Base-by-base conservation (phyloP, 768 basidiomycete species). In the Wakefieldia striispora region DNA sequence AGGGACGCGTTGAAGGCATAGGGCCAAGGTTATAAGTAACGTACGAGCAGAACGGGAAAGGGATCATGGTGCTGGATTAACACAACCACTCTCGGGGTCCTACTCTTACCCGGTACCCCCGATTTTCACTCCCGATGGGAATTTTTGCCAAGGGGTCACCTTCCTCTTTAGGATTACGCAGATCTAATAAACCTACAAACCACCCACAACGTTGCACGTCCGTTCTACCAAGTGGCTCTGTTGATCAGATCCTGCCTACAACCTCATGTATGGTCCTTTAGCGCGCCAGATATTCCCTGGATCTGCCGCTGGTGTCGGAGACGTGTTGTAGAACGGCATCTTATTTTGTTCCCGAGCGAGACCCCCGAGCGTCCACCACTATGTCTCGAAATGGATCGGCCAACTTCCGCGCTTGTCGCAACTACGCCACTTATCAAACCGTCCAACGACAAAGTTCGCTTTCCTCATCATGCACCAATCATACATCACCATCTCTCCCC, bases 381-480 rank as follows among this genome's bases (percentile, higher is more conserved):
- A 60, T 66, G 56, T 42, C 67, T 67, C 19, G 17, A 55, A 56
- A 35, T 42, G 62, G 62, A 10, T 51, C 55, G 31, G 56, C 38
- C 48, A 47, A 55, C 56, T 42, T 67, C 66, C 66, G 68, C 63
- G 63, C 68, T 53, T 62, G 68, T 69, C 66, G 66, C 59, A 52
- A 27, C 52, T 45, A 41, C 65, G 64, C 64, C 65, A 67, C 65
- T 56, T 51, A 67, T 58, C 63, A 65, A 60, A 63, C 63, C 41
- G 37, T 40, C 35, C 19, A 39, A 46, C 40, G 39, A 65, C 63
- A 65, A 60, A 51, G 55, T 62, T 49, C 43, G 38, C 24, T 40
- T 41, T n/a, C 33, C 36, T n/a, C 47, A 40, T 53, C 33, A 39
- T 38, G 36, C 49, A 43, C 50, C 36, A 58, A 51, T 33, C 33